Conservation (phyloP, 192 early-diverging fungal genomes). For the Cetraspora pellucida region DNA sequence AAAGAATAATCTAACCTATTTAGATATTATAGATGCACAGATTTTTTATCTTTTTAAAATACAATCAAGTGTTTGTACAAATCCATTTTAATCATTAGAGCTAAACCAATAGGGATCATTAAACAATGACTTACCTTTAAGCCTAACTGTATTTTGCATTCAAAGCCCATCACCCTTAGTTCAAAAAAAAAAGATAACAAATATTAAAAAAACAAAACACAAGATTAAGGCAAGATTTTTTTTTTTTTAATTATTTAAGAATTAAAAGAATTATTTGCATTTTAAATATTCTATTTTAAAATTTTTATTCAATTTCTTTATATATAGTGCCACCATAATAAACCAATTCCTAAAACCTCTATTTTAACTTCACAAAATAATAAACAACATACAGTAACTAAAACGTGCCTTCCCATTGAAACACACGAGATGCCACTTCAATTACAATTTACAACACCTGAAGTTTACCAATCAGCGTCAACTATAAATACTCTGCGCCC, state of each 20-base stretch:
- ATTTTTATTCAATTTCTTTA: too few relatives aligned
- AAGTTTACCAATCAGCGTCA: neutral
- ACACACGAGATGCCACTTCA: neutral
- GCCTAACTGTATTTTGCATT: neutral
- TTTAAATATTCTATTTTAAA: too few relatives aligned
- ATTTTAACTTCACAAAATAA: too few relatives aligned
- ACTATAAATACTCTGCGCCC: neutral
- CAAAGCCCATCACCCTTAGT: neutral
- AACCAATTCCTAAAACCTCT: too few relatives aligned
- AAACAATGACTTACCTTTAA: neutral
- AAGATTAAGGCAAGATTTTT: neutral
- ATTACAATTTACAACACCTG: neutral
- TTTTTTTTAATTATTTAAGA: too few relatives aligned
- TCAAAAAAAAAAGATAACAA: neutral
- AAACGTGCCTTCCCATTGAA: too few relatives aligned
- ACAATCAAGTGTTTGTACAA: neutral
- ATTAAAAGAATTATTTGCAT: too few relatives aligned
- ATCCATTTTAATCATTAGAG: neutral
- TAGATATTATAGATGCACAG: too few relatives aligned
- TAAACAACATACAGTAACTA: too few relatives aligned
- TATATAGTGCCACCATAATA: too few relatives aligned
- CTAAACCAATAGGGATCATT: neutral
- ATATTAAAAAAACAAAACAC: neutral
- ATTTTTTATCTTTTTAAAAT: too few relatives aligned
- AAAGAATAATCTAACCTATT: too few relatives aligned